Evolutionary conservation across 805 yeast genomes (phyloP).

Genomic region (Yarrowia phangngaensis): DNA sequence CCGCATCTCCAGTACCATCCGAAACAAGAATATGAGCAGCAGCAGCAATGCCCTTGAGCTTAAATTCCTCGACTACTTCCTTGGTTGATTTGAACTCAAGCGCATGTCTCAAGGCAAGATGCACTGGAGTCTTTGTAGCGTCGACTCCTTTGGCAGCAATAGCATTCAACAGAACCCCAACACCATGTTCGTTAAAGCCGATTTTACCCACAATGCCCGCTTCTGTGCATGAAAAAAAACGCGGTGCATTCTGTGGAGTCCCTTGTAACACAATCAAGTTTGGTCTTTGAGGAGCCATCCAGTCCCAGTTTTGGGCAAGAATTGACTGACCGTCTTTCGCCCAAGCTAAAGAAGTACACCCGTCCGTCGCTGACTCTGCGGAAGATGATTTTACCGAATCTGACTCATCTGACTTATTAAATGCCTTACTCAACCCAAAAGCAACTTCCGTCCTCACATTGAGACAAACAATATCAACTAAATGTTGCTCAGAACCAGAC

Average conservation of each 20-base stretch:
- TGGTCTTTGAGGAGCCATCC: constrained; percentile 38
- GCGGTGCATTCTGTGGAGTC: constrained; percentile 34
- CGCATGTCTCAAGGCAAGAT: constrained; percentile 40
- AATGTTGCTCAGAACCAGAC: constrained; percentile 39
- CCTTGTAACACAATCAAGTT: constrained; percentile 37
- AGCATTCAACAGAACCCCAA: constrained; percentile 40
- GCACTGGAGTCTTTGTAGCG: constrained; percentile 40
- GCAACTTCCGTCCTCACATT: constrained; percentile 44
- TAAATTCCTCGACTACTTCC: constrained; percentile 32
- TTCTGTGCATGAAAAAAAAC: constrained; percentile 38
- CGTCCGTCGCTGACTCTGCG: constrained; percentile 37
- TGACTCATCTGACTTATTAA: not conserved
- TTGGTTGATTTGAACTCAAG: constrained; percentile 35
- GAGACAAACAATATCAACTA: constrained; percentile 42
- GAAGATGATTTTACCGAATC: not conserved
- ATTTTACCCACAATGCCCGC: constrained; percentile 42
- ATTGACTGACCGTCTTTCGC: constrained; percentile 33
- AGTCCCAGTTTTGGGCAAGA: constrained; percentile 46
- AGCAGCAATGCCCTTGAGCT: constrained; percentile 28
- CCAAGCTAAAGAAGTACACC: constrained; percentile 42
- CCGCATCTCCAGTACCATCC: constrained; percentile 27
- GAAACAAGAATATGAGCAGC: constrained; percentile 31
- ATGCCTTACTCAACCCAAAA: constrained; percentile 32
- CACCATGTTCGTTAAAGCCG: constrained; percentile 39
- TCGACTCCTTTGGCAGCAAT: constrained; percentile 38